phyloP scores from a whole-genome alignment of 306 rosid genomes.

The Psophocarpus tetragonolobus region DNA sequence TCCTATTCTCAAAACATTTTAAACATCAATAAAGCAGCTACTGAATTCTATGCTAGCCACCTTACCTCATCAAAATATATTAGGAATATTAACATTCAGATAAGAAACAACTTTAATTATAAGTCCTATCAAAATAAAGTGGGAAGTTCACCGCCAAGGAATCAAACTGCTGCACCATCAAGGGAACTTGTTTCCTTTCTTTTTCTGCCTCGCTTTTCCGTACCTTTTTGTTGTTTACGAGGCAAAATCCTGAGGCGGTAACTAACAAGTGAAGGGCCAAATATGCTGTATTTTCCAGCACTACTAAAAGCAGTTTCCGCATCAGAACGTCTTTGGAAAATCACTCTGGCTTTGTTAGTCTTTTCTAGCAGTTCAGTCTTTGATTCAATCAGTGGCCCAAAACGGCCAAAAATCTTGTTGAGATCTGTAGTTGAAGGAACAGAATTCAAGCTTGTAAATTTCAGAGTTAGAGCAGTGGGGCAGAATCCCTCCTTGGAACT shows the following conservation, averaged over 20 bases:
- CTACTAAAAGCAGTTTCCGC: slow-evolving; percentile 86
- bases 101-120: background rate
- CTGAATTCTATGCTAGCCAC: background rate
- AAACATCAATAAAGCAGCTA: slow-evolving; percentile 16
- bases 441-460: slow-evolving; percentile 58
- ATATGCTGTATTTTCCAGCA: slow-evolving; percentile 77
- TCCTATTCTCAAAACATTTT: slow-evolving; percentile 24
- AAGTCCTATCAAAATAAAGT: background rate
- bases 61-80: slow-evolving; percentile 20
- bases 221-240: slow-evolving; percentile 31
- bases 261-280: slow-evolving; percentile 79
- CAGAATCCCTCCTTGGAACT: slow-evolving; percentile 33
- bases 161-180: slow-evolving; percentile 37
- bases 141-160: slow-evolving; percentile 2
- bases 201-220: slow-evolving; percentile 45
- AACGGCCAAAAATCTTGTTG: slow-evolving; percentile 59
- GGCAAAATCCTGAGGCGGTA: slow-evolving; percentile 76
- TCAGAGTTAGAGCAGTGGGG: slow-evolving; percentile 71
- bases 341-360: slow-evolving; percentile 67
- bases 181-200: slow-evolving; percentile 23
- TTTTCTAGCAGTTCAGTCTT: slow-evolving; percentile 69
- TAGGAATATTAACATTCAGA: slow-evolving; percentile 16
- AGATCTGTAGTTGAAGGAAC: slow-evolving; percentile 63
- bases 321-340: slow-evolving; percentile 58
- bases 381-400: slow-evolving; percentile 59